Percentiles rank a stretch among this genome's conserved stretches.
Conservation (phyloP, 441 rosid species). For the Gossypium schwendimanii region DNA sequence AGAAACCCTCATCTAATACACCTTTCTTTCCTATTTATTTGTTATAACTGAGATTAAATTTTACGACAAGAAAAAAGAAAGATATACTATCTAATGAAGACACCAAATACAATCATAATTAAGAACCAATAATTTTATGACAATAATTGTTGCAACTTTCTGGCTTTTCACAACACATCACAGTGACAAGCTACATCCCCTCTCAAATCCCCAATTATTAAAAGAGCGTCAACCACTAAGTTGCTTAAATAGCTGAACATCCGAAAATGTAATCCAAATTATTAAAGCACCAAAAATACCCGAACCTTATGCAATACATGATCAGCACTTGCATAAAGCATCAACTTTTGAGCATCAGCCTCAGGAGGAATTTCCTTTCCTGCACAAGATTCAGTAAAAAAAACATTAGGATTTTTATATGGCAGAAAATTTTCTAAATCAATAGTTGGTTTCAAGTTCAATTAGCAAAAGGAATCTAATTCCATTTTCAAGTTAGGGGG, state of each 20-base stretch:
- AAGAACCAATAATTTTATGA: not conserved
- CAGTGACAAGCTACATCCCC: not conserved
- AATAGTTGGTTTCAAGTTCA: not conserved
- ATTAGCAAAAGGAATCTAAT: constrained; percentile 1
- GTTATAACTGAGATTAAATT: constrained; percentile 2
- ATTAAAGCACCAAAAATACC: constrained; percentile 9
- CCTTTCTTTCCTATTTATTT: not conserved
- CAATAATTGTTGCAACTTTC: not conserved
- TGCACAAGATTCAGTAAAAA: constrained; percentile 21
- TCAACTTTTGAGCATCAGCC: constrained; percentile 41
- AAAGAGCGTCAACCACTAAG: not conserved
- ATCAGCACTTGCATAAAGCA: constrained; percentile 66
- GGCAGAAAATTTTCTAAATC: constrained; percentile 8
- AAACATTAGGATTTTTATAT: not conserved
- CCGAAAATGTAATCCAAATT: not conserved
- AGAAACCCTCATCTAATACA: not conserved
- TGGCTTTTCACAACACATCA: not conserved
- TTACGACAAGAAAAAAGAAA: not conserved
- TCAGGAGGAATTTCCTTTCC: constrained; percentile 71
- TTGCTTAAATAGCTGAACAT: not conserved
- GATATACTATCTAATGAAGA: not conserved
- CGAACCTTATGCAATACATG: constrained; percentile 79
- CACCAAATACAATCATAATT: not conserved
- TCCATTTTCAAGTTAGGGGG: constrained; percentile 5
- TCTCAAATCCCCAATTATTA: not conserved